A percentile compares a stretch with the other conserved stretches of the same genome.
Conservation (phyloP, 257 asterid species). For the Perilla frutescens region DNA sequence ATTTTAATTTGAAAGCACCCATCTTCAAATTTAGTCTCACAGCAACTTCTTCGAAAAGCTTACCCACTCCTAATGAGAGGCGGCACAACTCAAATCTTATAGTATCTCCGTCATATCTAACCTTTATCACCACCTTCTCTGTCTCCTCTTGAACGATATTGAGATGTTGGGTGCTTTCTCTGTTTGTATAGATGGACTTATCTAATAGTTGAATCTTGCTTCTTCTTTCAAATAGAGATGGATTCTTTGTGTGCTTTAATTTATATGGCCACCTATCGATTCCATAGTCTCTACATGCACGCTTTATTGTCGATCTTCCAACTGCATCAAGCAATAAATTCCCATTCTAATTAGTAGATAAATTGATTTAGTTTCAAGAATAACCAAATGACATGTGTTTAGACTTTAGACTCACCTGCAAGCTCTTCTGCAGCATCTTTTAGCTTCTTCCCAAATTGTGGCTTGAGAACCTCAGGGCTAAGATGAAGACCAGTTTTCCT, state of each 20-base stretch:
- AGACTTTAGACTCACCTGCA: conserved; percentile 19
- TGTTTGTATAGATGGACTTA: too few relatives aligned
- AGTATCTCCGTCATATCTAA: conserved; percentile 6
- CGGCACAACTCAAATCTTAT: conserved; percentile 27
- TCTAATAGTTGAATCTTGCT: neutral
- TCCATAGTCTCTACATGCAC: conserved; percentile 29
- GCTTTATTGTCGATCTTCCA: conserved; percentile 39
- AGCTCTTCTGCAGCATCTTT: conserved; percentile 27
- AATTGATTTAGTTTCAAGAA: neutral
- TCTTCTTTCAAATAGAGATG: neutral
- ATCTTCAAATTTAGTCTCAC: conserved; percentile 22
- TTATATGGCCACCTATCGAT: conserved; percentile 40
- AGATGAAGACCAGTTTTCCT: neutral
- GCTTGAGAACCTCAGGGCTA: conserved; percentile 29
- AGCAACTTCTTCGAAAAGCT: conserved; percentile 33
- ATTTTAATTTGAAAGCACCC: conserved; percentile 33
- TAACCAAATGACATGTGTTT: neutral
- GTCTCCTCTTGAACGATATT: neutral
- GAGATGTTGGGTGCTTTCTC: too few relatives aligned
- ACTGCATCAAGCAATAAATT: conserved; percentile 12
- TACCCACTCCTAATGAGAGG: conserved; percentile 8
- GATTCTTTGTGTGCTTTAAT: conserved; percentile 6
- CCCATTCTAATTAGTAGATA: too few relatives aligned
- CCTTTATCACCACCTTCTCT: conserved; percentile 22
- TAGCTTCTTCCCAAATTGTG: conserved; percentile 31